Base-by-base conservation (phyloP, 495 filamentous ascomycete genomes). In the Xylaria venustula region DNA sequence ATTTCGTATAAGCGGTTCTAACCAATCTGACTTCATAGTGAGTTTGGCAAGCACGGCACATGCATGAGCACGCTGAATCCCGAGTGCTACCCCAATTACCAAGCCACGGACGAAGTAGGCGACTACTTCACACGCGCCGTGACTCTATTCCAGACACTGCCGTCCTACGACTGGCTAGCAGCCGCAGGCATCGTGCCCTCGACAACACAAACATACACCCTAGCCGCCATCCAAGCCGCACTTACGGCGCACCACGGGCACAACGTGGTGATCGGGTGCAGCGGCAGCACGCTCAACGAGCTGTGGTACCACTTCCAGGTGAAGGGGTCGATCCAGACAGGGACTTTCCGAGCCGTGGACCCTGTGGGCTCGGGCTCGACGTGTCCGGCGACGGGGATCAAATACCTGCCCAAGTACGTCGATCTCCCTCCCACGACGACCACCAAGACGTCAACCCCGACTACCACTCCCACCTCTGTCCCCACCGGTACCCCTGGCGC, bases 301-400 rank as follows among this genome's bases (percentile, higher is more conserved):
- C 81, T 90, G 20, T 93, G 88, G 84, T 94, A 94, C 70, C 83
- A 86, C 66, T 93, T 85, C 75, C 87, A 92, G 62, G 83, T 93
- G 14, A 78, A 80, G 36, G 91, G 91, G 23, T 84, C 80, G 40
- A 73, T 92, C 17, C 87, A 89, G 66, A 85, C 77, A 2, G 91
- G 90, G 15, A 70, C 81, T 34, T 93, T 93, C 71, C 77, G 89
- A 30, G 71, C 88, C 11, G 46, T 66, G 14, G 55, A 51, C 22
- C 68, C 68, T 9, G 64, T 68, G 22, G 67, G 61, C n/a, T 46
- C 57, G 7, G 58, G 54, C 9, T 64, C 57, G 25, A 64, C 56
- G 19, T 72, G 70, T 42, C 67, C 67, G 1, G 46, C 56, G 28
- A 65, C 68, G 5, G 68, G 70, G 5, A 67, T 72, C 50, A 66